Evolutionary conservation across 2,329 filamentous ascomycete species (phyloP).

Genomic region (Nannizziopsis arthrosporioides): DNA sequence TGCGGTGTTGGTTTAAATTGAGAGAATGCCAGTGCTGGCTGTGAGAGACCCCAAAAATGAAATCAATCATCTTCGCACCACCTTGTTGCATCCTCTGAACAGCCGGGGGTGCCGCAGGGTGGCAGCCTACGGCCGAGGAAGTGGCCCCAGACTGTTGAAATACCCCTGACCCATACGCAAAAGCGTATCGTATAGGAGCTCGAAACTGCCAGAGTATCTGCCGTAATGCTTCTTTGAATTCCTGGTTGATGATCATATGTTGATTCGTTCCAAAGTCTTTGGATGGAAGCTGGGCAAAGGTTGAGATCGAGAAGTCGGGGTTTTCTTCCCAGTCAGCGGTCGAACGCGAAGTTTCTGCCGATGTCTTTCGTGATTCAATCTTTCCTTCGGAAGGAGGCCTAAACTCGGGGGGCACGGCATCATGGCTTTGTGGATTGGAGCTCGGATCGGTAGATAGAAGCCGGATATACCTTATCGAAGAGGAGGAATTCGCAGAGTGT

Average conservation of each 20-base stretch:
- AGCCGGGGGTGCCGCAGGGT: constrained; percentile 69
- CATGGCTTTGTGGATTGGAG: constrained; percentile 11
- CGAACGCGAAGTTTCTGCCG: background rate
- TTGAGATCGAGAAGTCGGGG: constrained; percentile 56
- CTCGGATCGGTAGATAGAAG: constrained; percentile 24
- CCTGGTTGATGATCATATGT: constrained; percentile 87
- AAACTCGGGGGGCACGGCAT: constrained; percentile 12
- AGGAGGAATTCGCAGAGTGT: constrained; percentile 14
- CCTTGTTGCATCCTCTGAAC: constrained; percentile 77
- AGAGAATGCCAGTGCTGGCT: constrained; percentile 95
- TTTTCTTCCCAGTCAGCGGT: constrained; percentile 62
- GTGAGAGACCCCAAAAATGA: constrained; percentile 90
- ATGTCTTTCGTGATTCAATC: constrained; percentile 11
- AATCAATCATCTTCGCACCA: constrained; percentile 92
- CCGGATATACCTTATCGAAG: constrained; percentile 16
- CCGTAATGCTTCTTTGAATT: constrained; percentile 83
- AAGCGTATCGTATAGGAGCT: constrained; percentile 88
- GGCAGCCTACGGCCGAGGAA: constrained; percentile 42
- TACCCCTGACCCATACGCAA: constrained; percentile 93
- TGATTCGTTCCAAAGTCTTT: constrained; percentile 87
- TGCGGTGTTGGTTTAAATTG: constrained; percentile 61
- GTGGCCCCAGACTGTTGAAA: constrained; percentile 60
- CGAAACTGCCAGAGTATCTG: constrained; percentile 83
- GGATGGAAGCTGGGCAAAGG: constrained; percentile 65
- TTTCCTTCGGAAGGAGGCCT: constrained; percentile 15